A percentile compares a stretch with the other conserved stretches of the same genome.
Conservation (phyloP, 1,284 basidiomycete species). For the Rhodotorula mucilaginosa region DNA sequence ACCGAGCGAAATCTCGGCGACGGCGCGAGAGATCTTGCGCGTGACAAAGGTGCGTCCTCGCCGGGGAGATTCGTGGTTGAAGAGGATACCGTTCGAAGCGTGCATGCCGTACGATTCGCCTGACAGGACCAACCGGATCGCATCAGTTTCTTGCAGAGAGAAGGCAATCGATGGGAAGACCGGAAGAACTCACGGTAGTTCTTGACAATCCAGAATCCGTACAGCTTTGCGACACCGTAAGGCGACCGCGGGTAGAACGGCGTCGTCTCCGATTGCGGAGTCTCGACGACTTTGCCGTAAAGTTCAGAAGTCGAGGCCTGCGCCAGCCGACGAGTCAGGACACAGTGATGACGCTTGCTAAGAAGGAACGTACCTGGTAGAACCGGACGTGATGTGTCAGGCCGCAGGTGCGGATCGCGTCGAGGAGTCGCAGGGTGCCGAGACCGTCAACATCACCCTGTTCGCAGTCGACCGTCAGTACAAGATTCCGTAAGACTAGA, state of each 20-base stretch:
- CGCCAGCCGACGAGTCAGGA: background rate
- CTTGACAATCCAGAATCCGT: conserved; percentile 64
- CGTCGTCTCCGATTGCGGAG: conserved; percentile 84
- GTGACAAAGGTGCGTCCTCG: conserved; percentile 90
- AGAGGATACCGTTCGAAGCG: conserved; percentile 59
- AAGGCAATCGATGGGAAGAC: too few relatives aligned
- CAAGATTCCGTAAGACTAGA: background rate
- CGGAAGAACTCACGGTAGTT: conserved; percentile 63
- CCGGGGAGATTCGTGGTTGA: conserved; percentile 91
- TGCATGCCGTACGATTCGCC: conserved; percentile 84
- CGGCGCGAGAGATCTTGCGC: conserved; percentile 83
- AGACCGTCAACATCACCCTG: conserved; percentile 82
- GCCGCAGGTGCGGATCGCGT: conserved; percentile 87
- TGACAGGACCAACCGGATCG: background rate
- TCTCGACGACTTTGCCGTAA: conserved; percentile 87
- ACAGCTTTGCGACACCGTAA: conserved; percentile 84
- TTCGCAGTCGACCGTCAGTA: background rate
- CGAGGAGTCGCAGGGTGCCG: conserved; percentile 83
- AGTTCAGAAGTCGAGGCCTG: conserved; percentile 91
- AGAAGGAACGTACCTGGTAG: conserved; percentile 54
- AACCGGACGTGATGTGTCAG: conserved; percentile 80
- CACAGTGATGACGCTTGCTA: rapidly evolving
- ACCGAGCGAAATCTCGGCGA: conserved; percentile 78
- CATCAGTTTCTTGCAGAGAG: too few relatives aligned
- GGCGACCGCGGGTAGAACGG: conserved; percentile 91